Evolutionary conservation across 2,329 filamentous ascomycete species (phyloP), one percentile per base, ranked within the genome.

Genomic region (Curvularia spicifera): DNA sequence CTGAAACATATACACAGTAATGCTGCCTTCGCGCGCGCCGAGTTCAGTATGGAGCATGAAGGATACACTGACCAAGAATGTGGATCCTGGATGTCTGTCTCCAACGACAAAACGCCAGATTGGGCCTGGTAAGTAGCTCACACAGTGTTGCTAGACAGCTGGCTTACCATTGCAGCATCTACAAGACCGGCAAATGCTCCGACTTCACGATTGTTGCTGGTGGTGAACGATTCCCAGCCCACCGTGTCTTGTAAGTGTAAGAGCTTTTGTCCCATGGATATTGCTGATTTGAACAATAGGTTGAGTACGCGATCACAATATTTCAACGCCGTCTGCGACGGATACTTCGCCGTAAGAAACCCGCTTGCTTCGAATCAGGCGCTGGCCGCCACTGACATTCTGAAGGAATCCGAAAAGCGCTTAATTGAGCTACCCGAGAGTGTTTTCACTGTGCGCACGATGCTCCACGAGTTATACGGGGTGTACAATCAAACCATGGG

Each of bases 391-490:
- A 9, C 57, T 69, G 42, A 65, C 33, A 40, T 12, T 3, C 12
- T 0, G 1, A 22, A 69, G 68, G 68, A 69, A 44, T 59, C 52
- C 9, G 50, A 45, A 1, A 24, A 55, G 5, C 46, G 57, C 0
- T 55, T 29, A 1, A 66, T 70, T 24, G 26, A 28, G 3, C 52
- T 71, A 0, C 65, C 64, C 1, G 69, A 71, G 24, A 57, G 55
- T 9, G 57, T 47, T 6, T n/a, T 46, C 5, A 66, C 57, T 1
- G 29, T 70, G 0, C 51, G 45, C 9, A 47, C 45, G 0, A 18
- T 71, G 18, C 65, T 70, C 0, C 50, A 67, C 1, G 66, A 69
- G 40, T 53, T 70, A 5, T 70, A 71, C 18, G 64, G 48, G 5
- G 56, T 61, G 0, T 60, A 64, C 42, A 68, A 68, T 40, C 26